These are phyloP conservation scores for Saccharomyces hybrid DNA, from an alignment of 1,139 yeast species.

Conservation along the genomic window DNA sequence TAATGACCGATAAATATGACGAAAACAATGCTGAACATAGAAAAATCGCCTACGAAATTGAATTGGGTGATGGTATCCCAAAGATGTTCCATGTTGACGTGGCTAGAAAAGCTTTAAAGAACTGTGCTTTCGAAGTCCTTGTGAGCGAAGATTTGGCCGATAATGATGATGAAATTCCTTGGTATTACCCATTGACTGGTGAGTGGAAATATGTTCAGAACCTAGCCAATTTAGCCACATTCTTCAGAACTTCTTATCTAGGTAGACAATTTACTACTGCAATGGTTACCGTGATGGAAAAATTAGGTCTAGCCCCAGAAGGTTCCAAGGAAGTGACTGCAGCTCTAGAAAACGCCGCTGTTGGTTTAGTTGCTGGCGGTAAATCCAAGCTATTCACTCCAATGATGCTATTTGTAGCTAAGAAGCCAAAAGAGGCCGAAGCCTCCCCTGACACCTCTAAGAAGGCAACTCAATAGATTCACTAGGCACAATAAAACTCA, in stretches of 20 bases:
- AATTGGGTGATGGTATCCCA: slow-evolving; percentile 97
- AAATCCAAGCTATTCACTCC: slow-evolving; percentile 84
- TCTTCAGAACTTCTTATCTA: slow-evolving; percentile 77
- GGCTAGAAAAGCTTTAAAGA: slow-evolving; percentile 78
- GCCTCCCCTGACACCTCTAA: background rate
- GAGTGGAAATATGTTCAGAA: slow-evolving; percentile 84
- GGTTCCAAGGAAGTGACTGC: slow-evolving; percentile 86
- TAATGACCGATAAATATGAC: slow-evolving; percentile 91
- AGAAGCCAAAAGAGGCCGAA: slow-evolving; percentile 48
- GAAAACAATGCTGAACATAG: slow-evolving; percentile 84
- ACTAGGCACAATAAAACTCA: background rate
- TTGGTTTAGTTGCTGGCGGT: slow-evolving; percentile 92
- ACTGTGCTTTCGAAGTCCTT: slow-evolving; percentile 80
- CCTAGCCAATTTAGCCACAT: slow-evolving; percentile 69
- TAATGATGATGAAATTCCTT: slow-evolving; percentile 76
- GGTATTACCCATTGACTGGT: slow-evolving; percentile 97
- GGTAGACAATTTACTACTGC: slow-evolving; percentile 86
- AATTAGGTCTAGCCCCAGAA: slow-evolving; percentile 81
- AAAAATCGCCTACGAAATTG: slow-evolving; percentile 93
- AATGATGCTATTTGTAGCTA: slow-evolving; percentile 86
- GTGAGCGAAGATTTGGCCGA: slow-evolving; percentile 79
- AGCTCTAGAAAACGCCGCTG: slow-evolving; percentile 96
- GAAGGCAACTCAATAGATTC: background rate
- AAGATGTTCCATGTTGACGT: slow-evolving; percentile 85
- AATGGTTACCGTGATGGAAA: slow-evolving; percentile 74